phyloP scores from a whole-genome alignment of 805 yeast species.

The Sugiyamaella smithiae region DNA sequence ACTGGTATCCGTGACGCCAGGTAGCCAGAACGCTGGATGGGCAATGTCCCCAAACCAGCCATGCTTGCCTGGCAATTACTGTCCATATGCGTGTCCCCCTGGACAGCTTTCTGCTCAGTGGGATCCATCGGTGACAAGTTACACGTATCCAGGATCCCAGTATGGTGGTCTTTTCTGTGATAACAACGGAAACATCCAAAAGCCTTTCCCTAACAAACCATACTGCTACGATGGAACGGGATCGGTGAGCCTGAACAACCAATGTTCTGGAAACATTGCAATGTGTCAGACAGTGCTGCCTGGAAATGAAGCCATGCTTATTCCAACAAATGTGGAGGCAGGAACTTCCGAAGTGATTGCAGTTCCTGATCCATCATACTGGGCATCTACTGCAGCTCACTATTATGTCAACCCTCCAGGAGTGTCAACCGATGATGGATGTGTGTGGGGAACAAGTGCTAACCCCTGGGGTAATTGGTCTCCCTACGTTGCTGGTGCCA shows the following conservation, averaged over 20 bases:
- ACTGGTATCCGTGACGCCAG: slow-evolving; percentile 63
- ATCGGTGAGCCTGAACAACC: slow-evolving; percentile 61
- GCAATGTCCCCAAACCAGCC: slow-evolving; percentile 73
- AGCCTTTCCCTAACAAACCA: slow-evolving; percentile 53
- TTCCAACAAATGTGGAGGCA: slow-evolving; percentile 68
- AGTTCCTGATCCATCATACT: slow-evolving; percentile 74
- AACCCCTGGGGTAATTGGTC: slow-evolving; percentile 87
- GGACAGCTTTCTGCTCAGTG: slow-evolving; percentile 87
- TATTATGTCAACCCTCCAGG: slow-evolving; percentile 96
- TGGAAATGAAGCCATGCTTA: slow-evolving; percentile 91
- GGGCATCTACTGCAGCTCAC: slow-evolving; percentile 85
- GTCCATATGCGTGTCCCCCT: slow-evolving; percentile 90
- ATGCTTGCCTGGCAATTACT: slow-evolving; percentile 74
- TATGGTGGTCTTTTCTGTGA: slow-evolving; percentile 83
- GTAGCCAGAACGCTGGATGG: slow-evolving; percentile 73
- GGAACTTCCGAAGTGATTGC: slow-evolving; percentile 57
- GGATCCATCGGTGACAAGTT: slow-evolving; percentile 73
- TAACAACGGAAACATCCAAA: slow-evolving; percentile 61
- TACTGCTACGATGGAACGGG: slow-evolving; percentile 80
- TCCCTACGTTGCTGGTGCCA: slow-evolving; percentile 91
- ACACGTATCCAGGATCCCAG: slow-evolving; percentile 72
- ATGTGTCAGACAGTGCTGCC: slow-evolving; percentile 92
- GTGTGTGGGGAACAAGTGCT: slow-evolving; percentile 78
- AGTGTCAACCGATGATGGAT: slow-evolving; percentile 82
- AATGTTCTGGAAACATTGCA: slow-evolving; percentile 60